Evolutionary conservation across 257 asterid species (phyloP).

Genomic region (Misopates orontium): DNA sequence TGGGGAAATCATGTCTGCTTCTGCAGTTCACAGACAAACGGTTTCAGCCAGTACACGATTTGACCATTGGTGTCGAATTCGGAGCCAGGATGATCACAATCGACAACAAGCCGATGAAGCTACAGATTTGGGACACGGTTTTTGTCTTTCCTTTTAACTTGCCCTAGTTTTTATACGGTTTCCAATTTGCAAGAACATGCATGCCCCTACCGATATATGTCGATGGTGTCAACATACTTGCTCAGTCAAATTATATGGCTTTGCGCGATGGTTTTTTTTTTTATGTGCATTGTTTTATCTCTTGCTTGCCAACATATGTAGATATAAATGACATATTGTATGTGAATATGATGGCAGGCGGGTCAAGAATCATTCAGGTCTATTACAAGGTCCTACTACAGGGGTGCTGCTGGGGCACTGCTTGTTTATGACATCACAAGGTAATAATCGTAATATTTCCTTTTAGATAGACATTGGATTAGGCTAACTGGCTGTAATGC

Average conservation of each 20-base stretch:
- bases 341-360: constrained; percentile 43
- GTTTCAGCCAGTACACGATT: constrained; percentile 80
- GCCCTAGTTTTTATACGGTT: neutral
- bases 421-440: constrained; percentile 85
- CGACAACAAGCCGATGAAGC: constrained; percentile 71
- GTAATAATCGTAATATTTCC: constrained; percentile 47
- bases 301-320: neutral
- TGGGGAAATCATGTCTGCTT: constrained; percentile 88
- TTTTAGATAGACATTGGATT: neutral
- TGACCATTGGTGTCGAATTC: constrained; percentile 84
- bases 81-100: constrained; percentile 86
- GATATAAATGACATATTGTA: neutral
- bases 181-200: neutral
- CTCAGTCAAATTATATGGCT: neutral
- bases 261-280: neutral
- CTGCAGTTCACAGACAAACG: constrained; percentile 85
- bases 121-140: constrained; percentile 93
- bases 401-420: constrained; percentile 89
- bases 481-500: neutral
- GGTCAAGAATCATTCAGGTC: constrained; percentile 89
- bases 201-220: too few relatives aligned
- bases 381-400: constrained; percentile 78
- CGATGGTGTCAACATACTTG: too few relatives aligned
- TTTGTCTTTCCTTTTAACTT: constrained; percentile 19
- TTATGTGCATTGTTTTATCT: neutral